Percentiles rank a stretch among this genome's conserved stretches.
Conservation (phyloP, 768 basidiomycete genomes). For the Rhodotorula diobovata region DNA sequence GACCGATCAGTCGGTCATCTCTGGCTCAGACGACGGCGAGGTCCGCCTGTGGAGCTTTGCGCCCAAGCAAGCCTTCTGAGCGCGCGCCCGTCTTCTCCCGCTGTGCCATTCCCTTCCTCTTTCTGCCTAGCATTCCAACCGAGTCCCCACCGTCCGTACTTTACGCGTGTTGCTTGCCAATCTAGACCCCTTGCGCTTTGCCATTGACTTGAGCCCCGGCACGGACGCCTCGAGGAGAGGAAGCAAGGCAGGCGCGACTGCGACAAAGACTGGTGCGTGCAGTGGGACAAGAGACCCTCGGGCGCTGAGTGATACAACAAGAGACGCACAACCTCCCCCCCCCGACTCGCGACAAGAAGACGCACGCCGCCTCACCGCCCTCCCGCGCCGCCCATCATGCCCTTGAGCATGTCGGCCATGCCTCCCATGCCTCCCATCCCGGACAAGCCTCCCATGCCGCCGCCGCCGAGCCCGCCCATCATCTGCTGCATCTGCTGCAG, state of each 20-base stretch:
- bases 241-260: too few species aligned
- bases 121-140: background rate
- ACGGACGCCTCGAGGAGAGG: too few species aligned
- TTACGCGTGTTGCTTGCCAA: background rate
- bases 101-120: background rate
- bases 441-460: constrained; percentile 52
- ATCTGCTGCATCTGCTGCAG: constrained; percentile 68
- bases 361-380: too few species aligned
- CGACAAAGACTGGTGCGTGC: too few species aligned
- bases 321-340: too few species aligned
- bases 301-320: too few species aligned
- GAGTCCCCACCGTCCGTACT: too few species aligned
- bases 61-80: background rate
- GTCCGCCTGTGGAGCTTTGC: constrained; percentile 41
- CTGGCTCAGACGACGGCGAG: constrained; percentile 44
- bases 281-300: too few species aligned
- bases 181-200: background rate
- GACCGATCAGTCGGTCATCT: constrained; percentile 39
- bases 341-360: too few species aligned
- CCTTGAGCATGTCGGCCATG: constrained; percentile 57
- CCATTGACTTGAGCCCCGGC: too few species aligned
- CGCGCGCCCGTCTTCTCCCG: background rate
- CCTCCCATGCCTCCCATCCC: constrained; percentile 63
- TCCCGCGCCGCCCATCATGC: constrained; percentile 49
- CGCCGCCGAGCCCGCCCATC: constrained; percentile 83